A percentile compares a stretch with the other conserved stretches of the same genome.
Conservation (phyloP, 1,284 basidiomycete species). For the Malassezia japonica region DNA sequence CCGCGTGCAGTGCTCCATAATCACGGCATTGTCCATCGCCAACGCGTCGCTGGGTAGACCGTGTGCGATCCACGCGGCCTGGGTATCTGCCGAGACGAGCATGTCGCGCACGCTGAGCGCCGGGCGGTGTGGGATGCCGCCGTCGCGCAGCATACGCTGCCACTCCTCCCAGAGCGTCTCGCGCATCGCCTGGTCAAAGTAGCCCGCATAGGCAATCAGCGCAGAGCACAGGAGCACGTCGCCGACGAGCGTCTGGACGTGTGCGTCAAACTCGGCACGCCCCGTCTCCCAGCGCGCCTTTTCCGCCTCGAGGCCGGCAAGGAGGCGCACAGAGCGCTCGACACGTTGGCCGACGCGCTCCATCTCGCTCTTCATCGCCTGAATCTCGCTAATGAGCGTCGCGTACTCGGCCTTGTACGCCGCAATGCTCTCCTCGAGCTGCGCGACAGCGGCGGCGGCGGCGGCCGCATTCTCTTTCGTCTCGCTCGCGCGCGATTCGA, state of each 20-base stretch:
- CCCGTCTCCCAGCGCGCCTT: conserved; percentile 87
- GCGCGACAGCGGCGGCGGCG: conserved; percentile 83
- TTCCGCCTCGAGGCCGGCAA: conserved; percentile 91
- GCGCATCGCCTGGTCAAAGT: conserved; percentile 97
- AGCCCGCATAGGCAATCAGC: conserved; percentile 92
- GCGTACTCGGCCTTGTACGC: conserved; percentile 98
- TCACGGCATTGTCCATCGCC: conserved; percentile 96
- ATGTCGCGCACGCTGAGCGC: conserved; percentile 91
- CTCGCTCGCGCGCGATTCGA: conserved; percentile 80
- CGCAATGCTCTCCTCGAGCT: conserved; percentile 84
- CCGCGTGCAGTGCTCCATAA: conserved; percentile 86
- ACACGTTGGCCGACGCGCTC: conserved; percentile 94
- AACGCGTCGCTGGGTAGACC: conserved; percentile 87
- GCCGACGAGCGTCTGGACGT: conserved; percentile 97
- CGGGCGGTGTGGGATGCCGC: conserved; percentile 82
- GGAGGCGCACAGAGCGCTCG: conserved; percentile 85
- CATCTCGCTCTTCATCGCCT: conserved; percentile 96
- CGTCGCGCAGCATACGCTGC: conserved; percentile 75
- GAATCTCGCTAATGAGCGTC: conserved; percentile 87
- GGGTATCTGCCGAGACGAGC: conserved; percentile 91
- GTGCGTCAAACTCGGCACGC: conserved; percentile 89
- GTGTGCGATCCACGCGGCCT: conserved; percentile 88
- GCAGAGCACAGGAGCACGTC: conserved; percentile 92
- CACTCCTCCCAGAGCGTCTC: conserved; percentile 95
- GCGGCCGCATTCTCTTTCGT: conserved; percentile 84